phyloP scores from a whole-genome alignment of 2,329 filamentous ascomycete species.

The Nemania diffusa region DNA sequence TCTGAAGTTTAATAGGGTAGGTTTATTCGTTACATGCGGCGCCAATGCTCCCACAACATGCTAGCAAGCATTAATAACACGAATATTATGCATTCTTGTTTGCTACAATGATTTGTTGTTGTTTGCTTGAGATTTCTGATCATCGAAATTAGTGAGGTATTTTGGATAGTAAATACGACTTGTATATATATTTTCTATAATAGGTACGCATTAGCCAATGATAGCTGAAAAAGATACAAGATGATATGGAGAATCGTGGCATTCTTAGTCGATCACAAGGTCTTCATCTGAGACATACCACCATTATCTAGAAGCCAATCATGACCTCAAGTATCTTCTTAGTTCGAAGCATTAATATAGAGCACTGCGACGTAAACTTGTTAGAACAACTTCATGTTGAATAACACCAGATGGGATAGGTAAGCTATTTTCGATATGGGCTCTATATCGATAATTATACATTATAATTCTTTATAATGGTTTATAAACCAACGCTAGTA shows the following conservation, averaged over 20 bases:
- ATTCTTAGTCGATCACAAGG: not conserved
- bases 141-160: not conserved
- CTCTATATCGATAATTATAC: not conserved
- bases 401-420: not conserved
- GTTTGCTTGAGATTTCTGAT: not conserved
- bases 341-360: not conserved
- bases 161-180: not conserved
- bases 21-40: not conserved
- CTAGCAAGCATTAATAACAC: conserved; percentile 6
- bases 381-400: too few relatives aligned
- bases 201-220: not conserved
- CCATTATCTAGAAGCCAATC: not conserved
- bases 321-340: not conserved
- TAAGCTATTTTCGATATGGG: not conserved
- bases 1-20: not conserved
- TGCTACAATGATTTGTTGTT: not conserved
- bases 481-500: not conserved
- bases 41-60: not conserved
- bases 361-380: too few relatives aligned
- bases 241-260: not conserved
- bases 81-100: not conserved
- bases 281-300: not conserved
- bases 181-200: not conserved
- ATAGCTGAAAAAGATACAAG: not conserved
- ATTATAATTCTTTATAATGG: too few relatives aligned